Evolutionary conservation across 495 filamentous ascomycete genomes (phyloP), one percentile per base, ranked within the genome.

Genomic region (Daldinia decipiens): DNA sequence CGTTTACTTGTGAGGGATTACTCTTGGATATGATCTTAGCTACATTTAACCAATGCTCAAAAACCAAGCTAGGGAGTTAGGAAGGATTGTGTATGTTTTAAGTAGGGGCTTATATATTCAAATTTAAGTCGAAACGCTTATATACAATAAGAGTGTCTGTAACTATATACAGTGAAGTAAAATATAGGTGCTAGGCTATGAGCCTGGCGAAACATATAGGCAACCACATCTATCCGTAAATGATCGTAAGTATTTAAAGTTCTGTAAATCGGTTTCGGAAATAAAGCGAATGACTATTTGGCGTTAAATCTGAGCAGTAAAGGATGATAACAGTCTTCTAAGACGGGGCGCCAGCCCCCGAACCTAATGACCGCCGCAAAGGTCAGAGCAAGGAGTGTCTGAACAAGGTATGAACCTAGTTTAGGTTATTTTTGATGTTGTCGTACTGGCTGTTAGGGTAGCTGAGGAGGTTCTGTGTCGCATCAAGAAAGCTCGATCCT

Each of bases 391-490:
- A 27, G 12, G 6, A 40, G 3, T 1, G 12, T 5, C 58, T 13
- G 17, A 43, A 34, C 47, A 0, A 51, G 29, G 50, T 32, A 17
- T 21, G 56, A 17, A 21, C 38, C 31, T 77, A 75, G 19, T 51
- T 15, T 6, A 77, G 65, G 73, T 74, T 74, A 43, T 63, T 68
- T 73, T 74, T 75, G 71, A 85, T 71, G 59, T 85, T 85, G 27
- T 75, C 71, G 73, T 83, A 85, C 72, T 62, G 50, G 50, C 80
- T 82, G 55, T 80, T 75, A 12, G 82, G 81, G 67, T 81, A 86
- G 38, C 39, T 68, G 39, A 85, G 70, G 59, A 67, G 60, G 51
- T 86, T 86, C 71, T 68, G 24, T 0, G 65, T 67, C 2, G 1
- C 26, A 34, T 82, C 82, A 31, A 84, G 59, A 19, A 72, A 68